A percentile compares a stretch with the other conserved stretches of the same genome.
Conservation (phyloP, 352 stramenopile species). For the Phytophthora idaei region DNA sequence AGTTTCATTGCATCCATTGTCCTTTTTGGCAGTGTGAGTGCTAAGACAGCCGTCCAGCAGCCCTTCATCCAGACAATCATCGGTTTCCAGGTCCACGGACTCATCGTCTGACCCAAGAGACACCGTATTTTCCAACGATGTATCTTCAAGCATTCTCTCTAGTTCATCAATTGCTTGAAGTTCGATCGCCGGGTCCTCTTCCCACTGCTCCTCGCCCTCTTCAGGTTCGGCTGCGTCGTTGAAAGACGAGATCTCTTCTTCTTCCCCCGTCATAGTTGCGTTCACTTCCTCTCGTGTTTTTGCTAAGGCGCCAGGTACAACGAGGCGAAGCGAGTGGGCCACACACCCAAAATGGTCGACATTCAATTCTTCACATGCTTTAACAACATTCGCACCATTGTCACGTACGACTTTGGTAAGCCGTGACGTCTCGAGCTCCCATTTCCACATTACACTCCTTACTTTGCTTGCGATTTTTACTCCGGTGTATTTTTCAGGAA, state of each 20-base stretch:
- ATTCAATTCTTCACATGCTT: background rate
- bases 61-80: background rate
- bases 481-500: conserved; percentile 10
- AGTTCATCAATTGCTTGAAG: conserved; percentile 14
- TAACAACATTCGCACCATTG: background rate
- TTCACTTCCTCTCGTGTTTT: background rate
- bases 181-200: conserved; percentile 2
- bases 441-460: background rate
- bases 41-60: background rate
- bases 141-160: background rate
- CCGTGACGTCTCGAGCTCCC: background rate
- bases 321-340: background rate
- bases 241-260: background rate
- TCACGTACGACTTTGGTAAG: background rate
- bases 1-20: background rate
- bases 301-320: background rate
- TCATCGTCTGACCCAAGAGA: background rate
- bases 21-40: background rate
- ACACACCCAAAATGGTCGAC: background rate
- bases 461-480: background rate
- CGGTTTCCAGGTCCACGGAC: background rate
- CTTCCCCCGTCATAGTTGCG: background rate
- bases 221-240: background rate
- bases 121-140: too few species aligned
- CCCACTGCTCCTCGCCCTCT: conserved; percentile 1